These are phyloP conservation scores for Eragrostis nindensis DNA, from an alignment of 176 grass and related monocot genomes.

Conservation along the genomic window DNA sequence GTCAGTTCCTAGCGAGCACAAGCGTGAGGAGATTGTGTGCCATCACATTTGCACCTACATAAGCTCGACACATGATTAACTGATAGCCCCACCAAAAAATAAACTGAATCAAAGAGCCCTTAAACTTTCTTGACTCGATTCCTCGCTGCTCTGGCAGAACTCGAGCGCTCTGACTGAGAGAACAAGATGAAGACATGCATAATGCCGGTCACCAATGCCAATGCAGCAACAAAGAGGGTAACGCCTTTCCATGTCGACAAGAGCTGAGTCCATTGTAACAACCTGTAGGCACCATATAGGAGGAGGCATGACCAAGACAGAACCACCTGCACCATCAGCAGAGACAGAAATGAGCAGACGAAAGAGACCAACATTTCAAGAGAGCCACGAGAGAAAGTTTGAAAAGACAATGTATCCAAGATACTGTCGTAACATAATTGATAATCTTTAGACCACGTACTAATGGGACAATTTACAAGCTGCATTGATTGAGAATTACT, in stretches of 20 bases:
- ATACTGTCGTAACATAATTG: constrained; percentile 7
- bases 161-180: constrained; percentile 69
- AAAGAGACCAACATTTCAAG: neutral
- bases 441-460: neutral
- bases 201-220: constrained; percentile 51
- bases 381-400: neutral
- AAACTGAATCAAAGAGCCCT: neutral
- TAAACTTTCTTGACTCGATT: constrained; percentile 61
- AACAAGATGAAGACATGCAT: constrained; percentile 78
- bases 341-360: constrained; percentile 25
- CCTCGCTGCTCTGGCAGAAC: constrained; percentile 57
- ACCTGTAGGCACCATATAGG: constrained; percentile 52
- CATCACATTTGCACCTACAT: constrained; percentile 18
- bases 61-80: constrained; percentile 19
- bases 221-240: constrained; percentile 30
- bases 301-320: constrained; percentile 70
- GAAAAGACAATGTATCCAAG: neutral
- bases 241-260: constrained; percentile 73
- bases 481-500: constrained; percentile 7
- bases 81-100: neutral
- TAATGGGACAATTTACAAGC: neutral
- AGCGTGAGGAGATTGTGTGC: neutral
- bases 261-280: constrained; percentile 71
- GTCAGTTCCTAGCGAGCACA: constrained; percentile 15
- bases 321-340: constrained; percentile 54